phyloP scores from a whole-genome alignment of 495 filamentous ascomycete species.

The Cercophora sp. region DNA sequence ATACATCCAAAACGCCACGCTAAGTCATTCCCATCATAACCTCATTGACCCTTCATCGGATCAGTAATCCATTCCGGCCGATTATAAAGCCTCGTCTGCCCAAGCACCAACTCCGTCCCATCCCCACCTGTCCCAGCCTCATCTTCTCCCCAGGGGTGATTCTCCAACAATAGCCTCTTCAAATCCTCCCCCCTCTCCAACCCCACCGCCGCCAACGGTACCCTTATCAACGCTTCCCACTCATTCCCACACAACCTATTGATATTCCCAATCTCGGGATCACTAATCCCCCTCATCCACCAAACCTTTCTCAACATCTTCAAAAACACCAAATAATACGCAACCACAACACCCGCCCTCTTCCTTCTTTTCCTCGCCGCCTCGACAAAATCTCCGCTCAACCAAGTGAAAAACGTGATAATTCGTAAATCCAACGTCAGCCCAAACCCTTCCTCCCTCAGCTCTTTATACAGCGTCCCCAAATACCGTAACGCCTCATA shows the following conservation, averaged over 20 bases:
- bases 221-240: conserved; percentile 32
- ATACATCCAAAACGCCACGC: too few relatives aligned
- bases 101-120: too few relatives aligned
- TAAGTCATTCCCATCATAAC: too few relatives aligned
- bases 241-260: conserved; percentile 27
- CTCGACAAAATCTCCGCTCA: conserved; percentile 48
- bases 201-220: conserved; percentile 31
- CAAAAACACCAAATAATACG: conserved; percentile 42
- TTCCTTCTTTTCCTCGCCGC: conserved; percentile 48
- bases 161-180: not conserved
- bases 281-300: conserved; percentile 43
- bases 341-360: conserved; percentile 50
- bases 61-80: too few relatives aligned
- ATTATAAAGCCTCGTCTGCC: too few relatives aligned
- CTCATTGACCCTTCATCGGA: too few relatives aligned
- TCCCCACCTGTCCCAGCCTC: too few relatives aligned
- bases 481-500: conserved; percentile 37
- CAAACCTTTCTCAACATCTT: conserved; percentile 35
- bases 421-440: conserved; percentile 36
- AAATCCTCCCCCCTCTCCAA: not conserved
- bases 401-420: conserved; percentile 42
- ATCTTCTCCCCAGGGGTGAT: not conserved
- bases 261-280: conserved; percentile 40
- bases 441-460: conserved; percentile 31
- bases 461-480: conserved; percentile 42